Evolutionary conservation across 116 monocot species (phyloP), one percentile per base, ranked within the genome.

Genomic region (Thalassia testudinum): DNA sequence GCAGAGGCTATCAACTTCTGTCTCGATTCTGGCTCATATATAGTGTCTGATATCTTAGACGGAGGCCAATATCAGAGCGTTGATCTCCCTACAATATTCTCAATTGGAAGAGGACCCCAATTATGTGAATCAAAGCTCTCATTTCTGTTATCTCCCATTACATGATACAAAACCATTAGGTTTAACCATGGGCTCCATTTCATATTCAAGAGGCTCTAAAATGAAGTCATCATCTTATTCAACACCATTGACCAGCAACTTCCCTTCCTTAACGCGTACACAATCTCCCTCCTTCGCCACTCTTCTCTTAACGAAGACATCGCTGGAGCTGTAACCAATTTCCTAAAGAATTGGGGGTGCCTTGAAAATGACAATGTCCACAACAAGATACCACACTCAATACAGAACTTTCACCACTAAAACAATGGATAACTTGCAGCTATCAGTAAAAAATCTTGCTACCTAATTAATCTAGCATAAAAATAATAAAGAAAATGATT

Each of bases 101-200:
- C 74, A 5, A 87, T 69, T 12, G 95, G 84, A 50, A 92, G 72
- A 0, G 92, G 82, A 0, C 92, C 92, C 92, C 93, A 93, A 28
- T 78, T 72, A 51, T 93, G 93, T 50, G 93, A 93, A 57, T 93
- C 93, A 34, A 74, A 93, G 52, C 93, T 93, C 66, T 93, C 69
- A 28, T 93, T 93, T 16, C 93, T 58, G 51, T 93, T 93, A 42
- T 93, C 93, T 0, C 93, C 93, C 50, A 93, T 64, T 23, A 93
- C 93, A 66, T n/a, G 83, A 93, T 12, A 93, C 93, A 63, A 45
- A 87, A 0, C 93, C 87, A 62, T 83, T 62, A 21, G 93, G 87
- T 5, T 87, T 83, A 49, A 92, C 92, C 87, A 80, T 51, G 62
- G 75, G 73, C 0, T 70, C 63, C 88, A 95, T 81, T 52, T 81